Conservation (phyloP, 768 basidiomycete species). For the Rhodotorula sphaerocarpa region DNA sequence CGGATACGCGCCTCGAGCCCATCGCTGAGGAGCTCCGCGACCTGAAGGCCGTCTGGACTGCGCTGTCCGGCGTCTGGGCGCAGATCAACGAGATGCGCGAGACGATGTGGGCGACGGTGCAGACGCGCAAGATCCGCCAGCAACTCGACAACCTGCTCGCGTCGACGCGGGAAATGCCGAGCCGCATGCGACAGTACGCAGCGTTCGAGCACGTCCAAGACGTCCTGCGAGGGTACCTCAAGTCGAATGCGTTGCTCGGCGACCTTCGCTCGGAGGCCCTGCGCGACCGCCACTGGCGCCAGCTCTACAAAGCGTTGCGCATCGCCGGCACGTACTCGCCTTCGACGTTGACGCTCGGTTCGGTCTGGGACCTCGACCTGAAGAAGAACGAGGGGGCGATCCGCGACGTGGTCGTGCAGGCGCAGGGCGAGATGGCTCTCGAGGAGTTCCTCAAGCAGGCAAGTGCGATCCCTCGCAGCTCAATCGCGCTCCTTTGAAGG, state of each 20-base stretch:
- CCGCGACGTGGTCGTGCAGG: slow-evolving; percentile 92
- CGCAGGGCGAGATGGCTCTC: slow-evolving; percentile 71
- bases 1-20: slow-evolving; percentile 76
- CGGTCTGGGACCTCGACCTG: slow-evolving; percentile 93
- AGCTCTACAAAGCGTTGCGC: slow-evolving; percentile 80
- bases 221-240: slow-evolving; percentile 69
- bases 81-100: slow-evolving; percentile 85
- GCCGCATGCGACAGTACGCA: slow-evolving; percentile 95
- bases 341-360: slow-evolving; percentile 83
- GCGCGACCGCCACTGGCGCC: slow-evolving; percentile 97
- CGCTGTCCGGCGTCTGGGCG: slow-evolving; percentile 91
- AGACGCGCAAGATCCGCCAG: slow-evolving; percentile 83
- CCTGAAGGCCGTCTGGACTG: slow-evolving; percentile 97
- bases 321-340: slow-evolving; percentile 67
- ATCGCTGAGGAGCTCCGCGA: slow-evolving; percentile 92
- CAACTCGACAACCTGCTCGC: slow-evolving; percentile 81
- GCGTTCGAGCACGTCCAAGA: slow-evolving; percentile 99
- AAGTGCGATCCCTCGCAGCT: too few relatives aligned
- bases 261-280: slow-evolving; percentile 95
- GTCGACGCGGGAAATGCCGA: slow-evolving; percentile 98
- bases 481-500: not conserved
- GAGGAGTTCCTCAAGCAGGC: slow-evolving; percentile 51
- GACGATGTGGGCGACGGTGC: slow-evolving; percentile 79
- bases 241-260: slow-evolving; percentile 78
- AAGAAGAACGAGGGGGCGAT: slow-evolving; percentile 84